phyloP scores from a whole-genome alignment of 371 early-diverging fungal genomes.

The Mucor racemosus region DNA sequence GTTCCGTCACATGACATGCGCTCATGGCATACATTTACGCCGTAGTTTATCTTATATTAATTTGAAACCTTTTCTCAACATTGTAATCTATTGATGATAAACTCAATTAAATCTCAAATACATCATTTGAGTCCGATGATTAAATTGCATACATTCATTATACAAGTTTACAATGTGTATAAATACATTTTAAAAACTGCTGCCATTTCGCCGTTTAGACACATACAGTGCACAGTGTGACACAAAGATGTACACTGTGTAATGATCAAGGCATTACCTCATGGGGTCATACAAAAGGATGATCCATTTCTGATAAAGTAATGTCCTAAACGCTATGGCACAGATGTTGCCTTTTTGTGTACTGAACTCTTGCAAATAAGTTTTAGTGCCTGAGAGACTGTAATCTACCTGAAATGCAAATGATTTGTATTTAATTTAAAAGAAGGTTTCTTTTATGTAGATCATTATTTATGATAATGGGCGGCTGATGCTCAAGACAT shows the following conservation, averaged over 20 bases:
- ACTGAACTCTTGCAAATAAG: no score
- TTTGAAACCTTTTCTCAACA: no score
- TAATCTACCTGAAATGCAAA: no score
- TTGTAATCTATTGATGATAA: not conserved
- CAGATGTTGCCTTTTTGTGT: no score
- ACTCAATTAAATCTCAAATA: not conserved
- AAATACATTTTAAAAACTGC: not conserved
- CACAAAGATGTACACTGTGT: constrained; percentile 1
- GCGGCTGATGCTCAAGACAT: no score
- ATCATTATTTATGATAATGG: no score
- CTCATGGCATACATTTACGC: not conserved
- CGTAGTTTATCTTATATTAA: not conserved
- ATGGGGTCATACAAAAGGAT: not conserved
- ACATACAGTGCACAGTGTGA: not conserved
- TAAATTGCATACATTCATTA: no score
- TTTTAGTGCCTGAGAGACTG: no score
- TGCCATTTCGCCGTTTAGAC: not conserved
- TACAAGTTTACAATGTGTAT: not conserved
- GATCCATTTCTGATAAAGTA: not conserved
- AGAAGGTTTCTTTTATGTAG: no score
- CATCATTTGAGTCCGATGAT: not conserved
- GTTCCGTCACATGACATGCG: constrained; percentile 20
- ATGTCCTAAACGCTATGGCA: not conserved
- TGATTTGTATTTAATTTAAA: no score
- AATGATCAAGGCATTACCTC: constrained; percentile 8